Percentiles rank a stretch among this genome's conserved stretches.
These are phyloP conservation scores for Tuber borchii DNA, from an alignment of 495 filamentous ascomycete species.

Conservation along the genomic window DNA sequence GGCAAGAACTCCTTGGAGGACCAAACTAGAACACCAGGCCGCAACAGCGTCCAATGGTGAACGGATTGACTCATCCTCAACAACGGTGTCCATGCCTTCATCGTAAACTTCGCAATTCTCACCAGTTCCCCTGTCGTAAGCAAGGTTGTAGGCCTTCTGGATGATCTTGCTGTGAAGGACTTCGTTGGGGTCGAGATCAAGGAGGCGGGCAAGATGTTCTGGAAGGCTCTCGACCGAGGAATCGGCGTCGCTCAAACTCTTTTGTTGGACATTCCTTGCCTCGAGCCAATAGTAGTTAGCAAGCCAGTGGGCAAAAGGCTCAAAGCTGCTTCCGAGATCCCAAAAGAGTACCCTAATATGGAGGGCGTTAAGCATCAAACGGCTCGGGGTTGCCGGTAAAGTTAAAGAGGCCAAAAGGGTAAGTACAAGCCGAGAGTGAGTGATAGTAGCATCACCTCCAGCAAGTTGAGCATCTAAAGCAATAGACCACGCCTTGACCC, in stretches of 20 bases:
- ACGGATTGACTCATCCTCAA: slow-evolving; percentile 77
- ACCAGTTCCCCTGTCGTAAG: slow-evolving; percentile 73
- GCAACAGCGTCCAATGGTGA: slow-evolving; percentile 85
- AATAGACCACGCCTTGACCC: slow-evolving; percentile 90
- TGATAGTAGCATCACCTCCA: slow-evolving; percentile 88
- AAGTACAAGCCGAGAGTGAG: slow-evolving; percentile 74
- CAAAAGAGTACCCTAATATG: slow-evolving; percentile 83
- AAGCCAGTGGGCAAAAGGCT: slow-evolving; percentile 58
- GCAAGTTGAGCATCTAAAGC: slow-evolving; percentile 90
- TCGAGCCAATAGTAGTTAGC: slow-evolving; percentile 74
- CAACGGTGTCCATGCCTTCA: slow-evolving; percentile 72
- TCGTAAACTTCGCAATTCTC: slow-evolving; percentile 56
- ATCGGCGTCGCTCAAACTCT: slow-evolving; percentile 46
- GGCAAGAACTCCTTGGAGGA: slow-evolving; percentile 64
- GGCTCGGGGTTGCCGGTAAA: slow-evolving; percentile 70
- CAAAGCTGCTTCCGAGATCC: slow-evolving; percentile 62
- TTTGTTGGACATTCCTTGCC: slow-evolving; percentile 59
- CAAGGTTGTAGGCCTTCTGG: slow-evolving; percentile 83
- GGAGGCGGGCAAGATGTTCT: slow-evolving; percentile 63
- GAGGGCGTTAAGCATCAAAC: slow-evolving; percentile 86
- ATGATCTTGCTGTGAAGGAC: slow-evolving; percentile 70
- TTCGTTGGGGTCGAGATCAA: slow-evolving; percentile 69
- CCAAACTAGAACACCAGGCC: slow-evolving; percentile 77
- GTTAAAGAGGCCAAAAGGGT: slow-evolving; percentile 86
- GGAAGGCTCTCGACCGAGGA: slow-evolving; percentile 61